A percentile compares a stretch with the other conserved stretches of the same genome.
These are phyloP conservation scores for Macrophomina tecta DNA, from an alignment of 2,329 filamentous ascomycete genomes.

Conservation along the genomic window DNA sequence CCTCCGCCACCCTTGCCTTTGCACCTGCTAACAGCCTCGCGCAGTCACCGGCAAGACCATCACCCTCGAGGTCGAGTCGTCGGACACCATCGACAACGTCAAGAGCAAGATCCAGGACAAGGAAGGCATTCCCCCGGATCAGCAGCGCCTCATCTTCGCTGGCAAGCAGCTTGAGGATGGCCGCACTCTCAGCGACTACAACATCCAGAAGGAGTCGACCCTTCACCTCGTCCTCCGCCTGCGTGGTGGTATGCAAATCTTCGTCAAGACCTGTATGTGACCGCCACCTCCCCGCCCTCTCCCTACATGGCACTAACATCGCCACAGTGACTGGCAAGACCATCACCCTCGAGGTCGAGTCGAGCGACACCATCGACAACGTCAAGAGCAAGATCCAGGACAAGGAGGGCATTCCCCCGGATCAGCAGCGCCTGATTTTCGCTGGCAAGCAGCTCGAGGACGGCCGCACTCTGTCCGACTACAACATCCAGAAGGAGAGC, in stretches of 20 bases:
- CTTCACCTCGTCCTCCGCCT: constrained; percentile 79
- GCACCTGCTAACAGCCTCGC: constrained; percentile 40
- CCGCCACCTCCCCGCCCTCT: constrained; percentile 26
- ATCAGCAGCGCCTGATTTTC: constrained; percentile 65
- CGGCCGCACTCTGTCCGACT: constrained; percentile 61
- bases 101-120: constrained; percentile 98
- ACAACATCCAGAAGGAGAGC: constrained; percentile 66
- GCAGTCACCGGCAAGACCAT: constrained; percentile 72
- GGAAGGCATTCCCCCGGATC: constrained; percentile 95
- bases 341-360: constrained; percentile 54
- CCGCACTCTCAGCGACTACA: constrained; percentile 89
- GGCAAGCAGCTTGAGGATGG: constrained; percentile 98
- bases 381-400: constrained; percentile 58
- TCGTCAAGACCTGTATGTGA: constrained; percentile 60
- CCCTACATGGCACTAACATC: constrained; percentile 42
- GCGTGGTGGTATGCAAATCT: constrained; percentile 69
- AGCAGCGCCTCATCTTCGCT: constrained; percentile 96
- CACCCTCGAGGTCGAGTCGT: constrained; percentile 71
- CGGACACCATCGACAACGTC: constrained; percentile 93
- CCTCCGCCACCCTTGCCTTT: constrained; percentile 34
- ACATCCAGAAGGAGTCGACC: constrained; percentile 85
- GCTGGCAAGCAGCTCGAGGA: constrained; percentile 65
- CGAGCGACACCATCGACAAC: constrained; percentile 49
- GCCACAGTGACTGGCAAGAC: constrained; percentile 62
- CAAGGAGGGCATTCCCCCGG: constrained; percentile 65